phyloP scores from a whole-genome alignment of 2,329 filamentous ascomycete genomes.

The Fusarium sp. region DNA sequence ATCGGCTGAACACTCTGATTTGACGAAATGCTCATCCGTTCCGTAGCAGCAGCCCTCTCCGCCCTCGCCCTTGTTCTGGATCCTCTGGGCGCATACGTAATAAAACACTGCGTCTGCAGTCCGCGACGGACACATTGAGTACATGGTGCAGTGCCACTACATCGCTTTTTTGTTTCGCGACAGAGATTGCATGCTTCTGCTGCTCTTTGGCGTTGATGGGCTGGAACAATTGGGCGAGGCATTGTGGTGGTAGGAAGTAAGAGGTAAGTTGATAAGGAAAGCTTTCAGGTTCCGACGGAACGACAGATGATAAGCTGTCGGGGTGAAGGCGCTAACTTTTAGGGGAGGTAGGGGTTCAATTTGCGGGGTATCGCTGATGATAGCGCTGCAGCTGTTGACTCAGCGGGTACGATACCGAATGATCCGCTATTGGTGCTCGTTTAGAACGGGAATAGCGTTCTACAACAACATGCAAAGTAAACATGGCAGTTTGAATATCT shows the following conservation, averaged over 20 bases:
- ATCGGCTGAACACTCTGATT: conserved; percentile 9
- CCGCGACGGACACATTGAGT: conserved; percentile 59
- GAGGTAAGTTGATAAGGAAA: background rate
- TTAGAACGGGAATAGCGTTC: background rate
- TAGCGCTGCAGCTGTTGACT: background rate
- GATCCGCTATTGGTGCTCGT: background rate
- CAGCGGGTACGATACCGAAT: background rate
- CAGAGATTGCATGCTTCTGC: conserved; percentile 61
- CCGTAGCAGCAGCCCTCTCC: conserved; percentile 19
- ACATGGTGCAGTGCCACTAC: conserved; percentile 61
- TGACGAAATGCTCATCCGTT: background rate
- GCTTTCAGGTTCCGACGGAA: conserved; percentile 15
- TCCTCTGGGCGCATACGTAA: conserved; percentile 49
- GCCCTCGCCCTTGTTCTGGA: conserved; percentile 36
- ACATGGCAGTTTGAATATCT: no score
- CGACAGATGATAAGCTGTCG: conserved; percentile 14
- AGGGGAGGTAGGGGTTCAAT: background rate
- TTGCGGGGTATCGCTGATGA: conserved; percentile 21
- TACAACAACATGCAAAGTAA: background rate
- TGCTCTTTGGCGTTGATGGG: conserved; percentile 60
- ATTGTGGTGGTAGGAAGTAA: conserved; percentile 46
- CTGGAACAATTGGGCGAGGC: conserved; percentile 63
- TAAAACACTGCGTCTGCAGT: conserved; percentile 52
- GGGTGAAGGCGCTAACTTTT: background rate
- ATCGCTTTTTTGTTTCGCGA: conserved; percentile 62